phyloP scores from a whole-genome alignment of 2,329 filamentous ascomycete genomes.

The Zopfia rhizophila region DNA sequence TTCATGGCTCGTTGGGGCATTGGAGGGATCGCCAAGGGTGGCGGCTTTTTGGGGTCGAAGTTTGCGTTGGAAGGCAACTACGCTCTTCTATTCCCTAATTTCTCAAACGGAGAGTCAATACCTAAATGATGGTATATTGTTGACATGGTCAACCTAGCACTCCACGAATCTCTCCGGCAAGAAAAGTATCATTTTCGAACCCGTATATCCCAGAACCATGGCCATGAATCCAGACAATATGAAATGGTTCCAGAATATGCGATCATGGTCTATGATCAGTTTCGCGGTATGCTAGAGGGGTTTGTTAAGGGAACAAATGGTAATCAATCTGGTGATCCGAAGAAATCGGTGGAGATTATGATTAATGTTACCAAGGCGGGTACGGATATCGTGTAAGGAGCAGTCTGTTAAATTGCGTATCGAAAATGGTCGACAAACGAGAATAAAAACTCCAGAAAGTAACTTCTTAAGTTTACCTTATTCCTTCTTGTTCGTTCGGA shows the following conservation, averaged over 20 bases:
- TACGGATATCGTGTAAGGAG: no score
- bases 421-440: no score
- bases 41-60: constrained; percentile 51
- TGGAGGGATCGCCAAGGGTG: constrained; percentile 25
- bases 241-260: constrained; percentile 20
- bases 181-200: constrained; percentile 50
- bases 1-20: constrained; percentile 31
- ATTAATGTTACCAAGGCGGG: constrained; percentile 22
- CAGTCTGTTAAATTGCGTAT: no score
- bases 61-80: constrained; percentile 34
- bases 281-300: constrained; percentile 40
- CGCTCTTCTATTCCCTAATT: constrained; percentile 9
- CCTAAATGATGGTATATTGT: not conserved
- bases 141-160: constrained; percentile 13
- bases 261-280: constrained; percentile 32
- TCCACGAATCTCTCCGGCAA: constrained; percentile 33
- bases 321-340: constrained; percentile 30
- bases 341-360: constrained; percentile 26
- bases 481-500: no score
- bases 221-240: constrained; percentile 37
- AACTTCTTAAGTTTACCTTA: no score
- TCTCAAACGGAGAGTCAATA: no score
- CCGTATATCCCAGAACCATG: constrained; percentile 49
- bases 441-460: no score
- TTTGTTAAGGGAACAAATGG: constrained; percentile 11